Conservation (phyloP, 1,284 basidiomycete species). For the Abortiporus biennis region DNA sequence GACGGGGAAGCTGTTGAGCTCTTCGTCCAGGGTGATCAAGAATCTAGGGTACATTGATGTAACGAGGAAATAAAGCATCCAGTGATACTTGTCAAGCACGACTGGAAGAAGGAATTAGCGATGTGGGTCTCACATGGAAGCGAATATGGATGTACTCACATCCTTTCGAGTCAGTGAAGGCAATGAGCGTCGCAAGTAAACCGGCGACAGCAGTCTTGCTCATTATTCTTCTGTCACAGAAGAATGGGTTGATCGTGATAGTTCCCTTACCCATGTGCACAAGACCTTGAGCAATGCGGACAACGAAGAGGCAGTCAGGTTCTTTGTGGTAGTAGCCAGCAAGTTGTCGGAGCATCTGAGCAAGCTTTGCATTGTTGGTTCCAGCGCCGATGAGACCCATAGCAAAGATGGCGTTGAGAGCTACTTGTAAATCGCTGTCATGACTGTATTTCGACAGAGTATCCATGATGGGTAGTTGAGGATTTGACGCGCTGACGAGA, state of each 20-base stretch:
- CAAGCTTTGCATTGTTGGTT: conserved; percentile 95
- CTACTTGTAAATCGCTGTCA: conserved; percentile 95
- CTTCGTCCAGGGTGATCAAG: conserved; percentile 94
- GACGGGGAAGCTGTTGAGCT: conserved; percentile 79
- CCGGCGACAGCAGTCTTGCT: conserved; percentile 89
- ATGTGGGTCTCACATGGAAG: too few relatives aligned
- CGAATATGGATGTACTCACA: conserved; percentile 69
- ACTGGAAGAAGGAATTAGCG: conserved; percentile 41
- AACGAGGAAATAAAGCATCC: conserved; percentile 97
- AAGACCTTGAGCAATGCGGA: conserved; percentile 92
- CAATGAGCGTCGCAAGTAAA: conserved; percentile 80
- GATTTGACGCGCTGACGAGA: conserved; percentile 93
- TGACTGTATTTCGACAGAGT: conserved; percentile 99
- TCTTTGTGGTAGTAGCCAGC: conserved; percentile 98
- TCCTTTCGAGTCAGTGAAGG: conserved; percentile 90
- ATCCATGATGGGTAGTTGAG: conserved; percentile 92
- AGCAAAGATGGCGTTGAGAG: conserved; percentile 95
- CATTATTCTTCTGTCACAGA: conserved; percentile 89
- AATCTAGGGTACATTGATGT: conserved; percentile 98
- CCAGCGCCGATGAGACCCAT: conserved; percentile 99
- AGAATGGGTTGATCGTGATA: conserved; percentile 97
- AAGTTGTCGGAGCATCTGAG: conserved; percentile 95
- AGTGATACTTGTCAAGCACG: conserved; percentile 92
- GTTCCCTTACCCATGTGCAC: conserved; percentile 99
- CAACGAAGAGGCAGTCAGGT: conserved; percentile 95